Evolutionary conservation across 1,139 yeast genomes (phyloP).

Genomic region (Hyphopichia fennica): DNA sequence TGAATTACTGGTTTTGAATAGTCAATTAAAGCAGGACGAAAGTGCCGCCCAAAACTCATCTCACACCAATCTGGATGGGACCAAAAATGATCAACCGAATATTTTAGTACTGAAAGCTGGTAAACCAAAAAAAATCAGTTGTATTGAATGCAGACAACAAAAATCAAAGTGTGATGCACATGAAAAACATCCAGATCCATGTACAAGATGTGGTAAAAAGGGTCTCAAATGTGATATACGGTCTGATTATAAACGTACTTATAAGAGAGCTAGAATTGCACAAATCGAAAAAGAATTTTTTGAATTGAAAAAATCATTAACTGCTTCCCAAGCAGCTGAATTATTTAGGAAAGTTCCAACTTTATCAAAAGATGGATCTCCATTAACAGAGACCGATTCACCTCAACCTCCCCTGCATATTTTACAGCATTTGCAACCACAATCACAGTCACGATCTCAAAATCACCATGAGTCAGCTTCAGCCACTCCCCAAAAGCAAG

Average conservation of each 20-base stretch:
- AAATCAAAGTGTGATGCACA: conserved; percentile 87
- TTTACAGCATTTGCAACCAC: background rate
- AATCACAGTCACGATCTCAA: background rate
- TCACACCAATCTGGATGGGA: conserved; percentile 1
- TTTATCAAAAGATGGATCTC: conserved; percentile 8
- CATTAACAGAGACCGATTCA: background rate
- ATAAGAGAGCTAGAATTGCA: conserved; percentile 81
- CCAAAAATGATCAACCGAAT: background rate
- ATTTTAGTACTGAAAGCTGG: conserved; percentile 15
- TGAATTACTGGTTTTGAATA: conserved; percentile 34
- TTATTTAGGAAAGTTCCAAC: conserved; percentile 36
- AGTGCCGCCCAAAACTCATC: conserved; percentile 6
- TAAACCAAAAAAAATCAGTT: conserved; percentile 67
- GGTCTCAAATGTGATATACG: conserved; percentile 69
- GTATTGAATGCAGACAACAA: conserved; percentile 95
- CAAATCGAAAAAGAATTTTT: conserved; percentile 80
- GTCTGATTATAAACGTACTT: conserved; percentile 82
- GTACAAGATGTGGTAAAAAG: conserved; percentile 76
- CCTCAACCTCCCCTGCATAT: conserved; percentile 2
- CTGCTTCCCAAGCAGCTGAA: conserved; percentile 51
- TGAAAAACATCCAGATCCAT: conserved; percentile 75
- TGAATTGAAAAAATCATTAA: conserved; percentile 61
- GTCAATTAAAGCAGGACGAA: conserved; percentile 20
- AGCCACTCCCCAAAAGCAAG: background rate
- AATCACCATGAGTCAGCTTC: background rate